These are phyloP conservation scores for Physcomitrellopsis africana DNA, from an alignment of 225 moss, liverwort and hornwort genomes.

Conservation along the genomic window DNA sequence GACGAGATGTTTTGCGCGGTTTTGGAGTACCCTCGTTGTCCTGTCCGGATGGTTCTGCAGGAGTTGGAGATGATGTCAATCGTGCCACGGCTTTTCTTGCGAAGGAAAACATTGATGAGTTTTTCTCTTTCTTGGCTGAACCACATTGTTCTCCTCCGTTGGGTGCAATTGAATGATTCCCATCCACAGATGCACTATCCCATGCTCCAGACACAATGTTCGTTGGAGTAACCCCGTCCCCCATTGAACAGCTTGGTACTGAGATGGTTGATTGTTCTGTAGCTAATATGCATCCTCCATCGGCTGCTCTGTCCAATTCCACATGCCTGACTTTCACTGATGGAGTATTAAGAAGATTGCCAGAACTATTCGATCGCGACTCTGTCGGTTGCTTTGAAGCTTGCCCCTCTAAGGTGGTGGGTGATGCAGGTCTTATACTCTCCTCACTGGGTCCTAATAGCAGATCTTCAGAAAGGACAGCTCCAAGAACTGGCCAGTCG, in stretches of 20 bases:
- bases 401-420: slow-evolving; percentile 32
- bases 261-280: slow-evolving; percentile 21
- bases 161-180: slow-evolving; percentile 38
- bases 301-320: slow-evolving; percentile 24
- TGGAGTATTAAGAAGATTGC: slow-evolving; percentile 16
- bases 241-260: slow-evolving; percentile 25
- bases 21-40: slow-evolving; percentile 46
- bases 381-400: slow-evolving; percentile 21
- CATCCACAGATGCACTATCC: slow-evolving; percentile 24
- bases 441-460: slow-evolving; percentile 32
- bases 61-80: slow-evolving; percentile 53
- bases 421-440: slow-evolving; percentile 15
- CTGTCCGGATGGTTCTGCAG: slow-evolving; percentile 38
- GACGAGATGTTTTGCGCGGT: slow-evolving; percentile 41
- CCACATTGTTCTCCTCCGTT: slow-evolving; percentile 37
- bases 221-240: slow-evolving; percentile 17
- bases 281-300: slow-evolving; percentile 22
- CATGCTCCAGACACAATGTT: slow-evolving; percentile 25
- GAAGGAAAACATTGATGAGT: slow-evolving; percentile 55
- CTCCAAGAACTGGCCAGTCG: slow-evolving; percentile 63
- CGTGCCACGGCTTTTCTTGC: slow-evolving; percentile 66
- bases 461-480: slow-evolving; percentile 41
- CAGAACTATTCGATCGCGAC: neutral
- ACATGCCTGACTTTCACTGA: slow-evolving; percentile 2
- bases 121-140: slow-evolving; percentile 57